These are phyloP conservation scores for Sarcodon aspratus DNA, from an alignment of 768 basidiomycete genomes.

Conservation along the genomic window DNA sequence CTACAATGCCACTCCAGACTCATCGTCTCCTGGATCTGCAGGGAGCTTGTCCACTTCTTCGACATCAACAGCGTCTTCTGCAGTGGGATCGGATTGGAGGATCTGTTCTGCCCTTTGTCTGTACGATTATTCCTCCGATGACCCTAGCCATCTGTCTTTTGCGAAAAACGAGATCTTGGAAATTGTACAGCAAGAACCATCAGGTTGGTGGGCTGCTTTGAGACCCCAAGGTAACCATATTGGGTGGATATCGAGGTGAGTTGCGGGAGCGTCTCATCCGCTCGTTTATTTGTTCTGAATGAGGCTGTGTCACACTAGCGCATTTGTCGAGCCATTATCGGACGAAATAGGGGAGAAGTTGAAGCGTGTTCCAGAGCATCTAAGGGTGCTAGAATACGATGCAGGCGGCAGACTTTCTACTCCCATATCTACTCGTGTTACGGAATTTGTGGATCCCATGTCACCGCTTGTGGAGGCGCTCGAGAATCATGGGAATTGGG, in stretches of 20 bases:
- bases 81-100: conserved; percentile 17
- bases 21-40: not conserved
- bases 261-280: not conserved
- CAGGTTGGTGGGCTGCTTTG: conserved; percentile 80
- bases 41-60: conserved; percentile 3
- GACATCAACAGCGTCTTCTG: conserved; percentile 19
- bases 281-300: not conserved
- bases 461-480: too few species aligned
- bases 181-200: conserved; percentile 54
- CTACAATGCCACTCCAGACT: not conserved
- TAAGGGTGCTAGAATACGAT: conserved; percentile 30
- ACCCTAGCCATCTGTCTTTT: conserved; percentile 52
- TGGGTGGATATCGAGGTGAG: conserved; percentile 56
- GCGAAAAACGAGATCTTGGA: conserved; percentile 55
- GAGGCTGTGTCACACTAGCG: conserved; percentile 16
- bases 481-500: too few species aligned
- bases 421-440: too few species aligned
- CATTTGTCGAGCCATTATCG: conserved; percentile 49
- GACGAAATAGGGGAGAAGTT: conserved; percentile 39
- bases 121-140: conserved; percentile 55
- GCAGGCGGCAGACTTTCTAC: too few species aligned
- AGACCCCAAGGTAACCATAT: conserved; percentile 36
- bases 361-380: conserved; percentile 28
- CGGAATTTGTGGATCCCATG: too few species aligned
- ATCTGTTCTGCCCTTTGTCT: conserved; percentile 51